A percentile compares a stretch with the other conserved stretches of the same genome.
phyloP scores from a whole-genome alignment of 2,329 filamentous ascomycete species.

The Penicillium sumatraense region DNA sequence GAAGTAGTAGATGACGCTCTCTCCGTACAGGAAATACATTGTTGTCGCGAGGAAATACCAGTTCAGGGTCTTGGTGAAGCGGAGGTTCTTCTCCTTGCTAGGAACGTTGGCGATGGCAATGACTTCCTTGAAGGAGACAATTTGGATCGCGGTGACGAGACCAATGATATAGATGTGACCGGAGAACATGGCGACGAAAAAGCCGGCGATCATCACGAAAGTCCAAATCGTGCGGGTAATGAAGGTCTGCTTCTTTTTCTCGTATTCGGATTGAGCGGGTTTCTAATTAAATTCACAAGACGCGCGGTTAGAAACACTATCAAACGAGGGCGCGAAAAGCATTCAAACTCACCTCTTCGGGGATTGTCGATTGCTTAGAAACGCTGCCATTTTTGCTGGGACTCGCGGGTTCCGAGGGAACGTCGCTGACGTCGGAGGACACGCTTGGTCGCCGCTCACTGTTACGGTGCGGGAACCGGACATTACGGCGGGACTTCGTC shows the following conservation, averaged over 20 bases:
- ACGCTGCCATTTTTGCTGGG: conserved; percentile 51
- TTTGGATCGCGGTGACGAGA: conserved; percentile 90
- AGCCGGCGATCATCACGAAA: conserved; percentile 92
- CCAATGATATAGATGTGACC: conserved; percentile 97
- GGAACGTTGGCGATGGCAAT: conserved; percentile 97
- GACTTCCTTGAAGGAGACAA: conserved; percentile 98
- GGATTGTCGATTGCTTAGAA: conserved; percentile 37
- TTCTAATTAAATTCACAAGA: conserved; percentile 29
- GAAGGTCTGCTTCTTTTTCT: conserved; percentile 99
- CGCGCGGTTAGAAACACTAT: not conserved
- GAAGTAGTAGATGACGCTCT: conserved; percentile 99
- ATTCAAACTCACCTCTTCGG: conserved; percentile 38
- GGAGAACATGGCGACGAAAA: conserved; percentile 91
- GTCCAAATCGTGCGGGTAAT: conserved; percentile 97
- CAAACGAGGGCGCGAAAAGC: not conserved
- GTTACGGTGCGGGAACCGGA: conserved; percentile 63
- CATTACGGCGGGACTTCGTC: conserved; percentile 61
- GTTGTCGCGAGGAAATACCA: conserved; percentile 99
- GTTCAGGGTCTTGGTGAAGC: conserved; percentile 94
- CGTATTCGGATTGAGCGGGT: conserved; percentile 70
- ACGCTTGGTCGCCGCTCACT: conserved; percentile 57
- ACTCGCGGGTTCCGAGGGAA: conserved; percentile 54
- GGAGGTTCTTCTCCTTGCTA: conserved; percentile 84
- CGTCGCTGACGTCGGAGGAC: conserved; percentile 59
- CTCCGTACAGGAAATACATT: conserved; percentile 99